Base-by-base conservation (phyloP, 176 grass and related monocot genomes). In the Cenchrus americanus region DNA sequence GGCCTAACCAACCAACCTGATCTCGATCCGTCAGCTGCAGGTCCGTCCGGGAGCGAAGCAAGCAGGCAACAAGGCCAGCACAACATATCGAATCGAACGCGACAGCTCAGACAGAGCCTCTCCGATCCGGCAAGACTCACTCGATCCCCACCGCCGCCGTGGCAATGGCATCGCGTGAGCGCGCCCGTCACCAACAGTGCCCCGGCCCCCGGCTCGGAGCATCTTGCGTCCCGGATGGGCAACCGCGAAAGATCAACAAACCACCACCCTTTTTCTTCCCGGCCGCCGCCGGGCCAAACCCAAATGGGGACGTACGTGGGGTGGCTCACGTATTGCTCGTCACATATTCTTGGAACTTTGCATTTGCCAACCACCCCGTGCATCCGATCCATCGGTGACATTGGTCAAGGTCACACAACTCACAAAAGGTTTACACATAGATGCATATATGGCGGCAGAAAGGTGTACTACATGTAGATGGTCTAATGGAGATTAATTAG, bases 101-200 rank as follows among this genome's bases (percentile, higher is more conserved):
- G 84, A 75, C 77, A 74, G 62, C 77, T 57, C 84, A 58, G 65
- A n/a, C n/a, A n/a, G n/a, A n/a, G n/a, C n/a, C n/a, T n/a, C n/a
- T n/a, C n/a, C n/a, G n/a, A n/a, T 37, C 34, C 34, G 34, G 34
- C 34, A 3, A 37, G 34, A 37, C 34, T 4, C 34, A 37, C 34
- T 4, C 34, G 49, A 62, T 2, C 53, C 17, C 6, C 2, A 17
- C 53, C 53, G 5, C 2, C 48, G 34, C 34, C 34, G 34, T 37
- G 34, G 34, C 34, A 37, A 37, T 86, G 58, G 76, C 84, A 30
- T 24, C 30, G 34, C 48, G 70, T 34, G 70, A 30, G 10, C 5
- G 11, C 62, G 4, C 3, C 57, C 61, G 71, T 76, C 48, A 43
- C 49, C 68, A 63, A 3, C 76, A 26, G 15, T 55, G 22, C 34